Percentiles rank a stretch among this genome's conserved stretches.
These are phyloP conservation scores for Fusarium anthophilum DNA, from an alignment of 2,329 filamentous ascomycete species.

Conservation along the genomic window DNA sequence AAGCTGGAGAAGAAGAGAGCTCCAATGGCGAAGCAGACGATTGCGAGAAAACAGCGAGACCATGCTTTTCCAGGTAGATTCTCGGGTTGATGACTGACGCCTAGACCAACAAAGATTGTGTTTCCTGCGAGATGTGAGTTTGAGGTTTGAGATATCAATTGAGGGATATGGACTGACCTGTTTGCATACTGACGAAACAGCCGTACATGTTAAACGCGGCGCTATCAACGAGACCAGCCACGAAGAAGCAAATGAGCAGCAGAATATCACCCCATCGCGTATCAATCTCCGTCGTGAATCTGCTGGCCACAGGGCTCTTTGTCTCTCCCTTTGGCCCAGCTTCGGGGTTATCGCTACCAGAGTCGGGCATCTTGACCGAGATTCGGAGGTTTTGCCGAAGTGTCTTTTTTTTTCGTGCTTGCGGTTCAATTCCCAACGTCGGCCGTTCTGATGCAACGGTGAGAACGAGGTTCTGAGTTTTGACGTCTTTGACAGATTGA, in stretches of 20 bases:
- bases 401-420: neutral
- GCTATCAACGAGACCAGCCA: constrained; percentile 42
- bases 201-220: constrained; percentile 44
- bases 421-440: neutral
- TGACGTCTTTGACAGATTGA: neutral
- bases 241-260: constrained; percentile 38
- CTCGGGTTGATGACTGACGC: constrained; percentile 40
- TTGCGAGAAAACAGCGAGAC: constrained; percentile 44
- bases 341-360: constrained; percentile 29
- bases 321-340: constrained; percentile 15
- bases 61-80: constrained; percentile 40
- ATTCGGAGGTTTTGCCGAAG: neutral
- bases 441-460: neutral
- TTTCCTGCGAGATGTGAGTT: constrained; percentile 31
- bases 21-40: constrained; percentile 37
- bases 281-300: constrained; percentile 34
- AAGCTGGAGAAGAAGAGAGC: constrained; percentile 43
- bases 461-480: neutral
- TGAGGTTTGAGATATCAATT: neutral
- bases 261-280: constrained; percentile 39
- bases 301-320: neutral
- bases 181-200: constrained; percentile 45
- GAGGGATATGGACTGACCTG: constrained; percentile 23
- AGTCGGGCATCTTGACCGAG: constrained; percentile 24
- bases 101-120: constrained; percentile 42